Evolutionary conservation across 164 flowering plant species (phyloP), one percentile per base, ranked within the genome.

Genomic region (Malania oleifera): DNA sequence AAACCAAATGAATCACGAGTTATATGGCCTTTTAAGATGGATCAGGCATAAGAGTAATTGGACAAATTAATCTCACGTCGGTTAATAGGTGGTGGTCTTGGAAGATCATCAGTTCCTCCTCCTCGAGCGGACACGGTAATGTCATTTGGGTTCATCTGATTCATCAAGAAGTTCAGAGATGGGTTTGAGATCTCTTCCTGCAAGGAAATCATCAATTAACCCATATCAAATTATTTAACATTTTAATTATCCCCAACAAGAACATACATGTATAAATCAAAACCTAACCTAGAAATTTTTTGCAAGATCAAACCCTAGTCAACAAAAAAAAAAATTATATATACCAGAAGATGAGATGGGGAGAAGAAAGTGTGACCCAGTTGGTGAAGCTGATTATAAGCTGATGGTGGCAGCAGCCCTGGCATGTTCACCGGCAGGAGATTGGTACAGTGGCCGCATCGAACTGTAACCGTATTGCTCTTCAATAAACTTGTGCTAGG

Each of bases 401-500:
- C 27, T 15, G 57, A 10, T 10, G 57, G 60, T 1, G 40, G 59
- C 13, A 54, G 46, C 22, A 54, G 27, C 28, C 59, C 59, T 10
- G 24, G 43, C 52, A 62, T 43, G 66, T 54, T 62, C 43, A 62
- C 48, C 0, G 45, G 51, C 11, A 54, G 44, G 25, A 62, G 52
- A 29, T 46, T 54, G 29, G 59, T 20, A 38, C 66, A 62, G 44
- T 54, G 66, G 1, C 59, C 66, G 45, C 66, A 62, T 49, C 66
- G 52, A 2, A 54, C 60, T 9, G 60, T 62, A n/a, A 50, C 54
- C 38, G 53, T n/a, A n/a, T n/a, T n/a, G n/a, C n/a, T 62, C 54
- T 62, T 54, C 53, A 62, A 62, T 44, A 62, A 55, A n/a, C 52
- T 54, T 23, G 43, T 44, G 46, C 53, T 45, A 45, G 66, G 66